phyloP scores from a whole-genome alignment of 768 basidiomycete genomes.

The Rubroboletus pulcherrimus region DNA sequence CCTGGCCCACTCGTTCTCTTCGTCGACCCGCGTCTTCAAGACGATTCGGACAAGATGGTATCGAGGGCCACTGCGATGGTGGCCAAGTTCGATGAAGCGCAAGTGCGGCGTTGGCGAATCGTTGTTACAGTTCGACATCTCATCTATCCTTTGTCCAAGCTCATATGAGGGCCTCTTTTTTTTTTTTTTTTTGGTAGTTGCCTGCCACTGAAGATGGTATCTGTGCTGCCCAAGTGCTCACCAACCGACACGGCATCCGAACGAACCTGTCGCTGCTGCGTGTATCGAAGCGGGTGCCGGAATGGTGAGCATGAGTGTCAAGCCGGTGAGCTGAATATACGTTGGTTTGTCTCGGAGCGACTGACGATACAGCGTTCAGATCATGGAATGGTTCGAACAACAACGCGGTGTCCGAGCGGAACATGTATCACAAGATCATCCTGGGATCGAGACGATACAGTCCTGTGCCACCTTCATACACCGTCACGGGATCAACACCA shows the following conservation, averaged over 20 bases:
- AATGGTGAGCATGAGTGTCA: constrained; percentile 48
- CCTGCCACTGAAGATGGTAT: constrained; percentile 57
- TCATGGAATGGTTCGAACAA: constrained; percentile 42
- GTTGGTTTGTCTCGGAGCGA: not conserved
- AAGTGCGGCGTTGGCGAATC: constrained; percentile 38
- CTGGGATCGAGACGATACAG: constrained; percentile 46
- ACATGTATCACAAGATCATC: constrained; percentile 26
- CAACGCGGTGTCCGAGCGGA: constrained; percentile 12
- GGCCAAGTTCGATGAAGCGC: constrained; percentile 38
- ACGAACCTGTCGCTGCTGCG: constrained; percentile 46
- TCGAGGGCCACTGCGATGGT: constrained; percentile 40
- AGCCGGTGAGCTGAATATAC: constrained; percentile 37
- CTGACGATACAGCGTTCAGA: constrained; percentile 24
- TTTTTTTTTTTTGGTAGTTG: constrained; percentile 35
- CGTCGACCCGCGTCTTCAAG: constrained; percentile 47
- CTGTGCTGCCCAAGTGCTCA: constrained; percentile 41
- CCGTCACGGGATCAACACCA: constrained; percentile 36
- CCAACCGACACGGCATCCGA: constrained; percentile 37
- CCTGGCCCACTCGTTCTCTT: constrained; percentile 48
- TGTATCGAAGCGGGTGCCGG: constrained; percentile 52
- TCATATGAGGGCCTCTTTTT: not conserved
- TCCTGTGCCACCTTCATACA: constrained; percentile 43
- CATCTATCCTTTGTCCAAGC: not conserved
- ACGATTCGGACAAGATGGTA: constrained; percentile 38
- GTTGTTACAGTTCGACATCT: constrained; percentile 43